Conservation (phyloP, 2,329 filamentous ascomycete species). For the Emergomyces pasteurianus region DNA sequence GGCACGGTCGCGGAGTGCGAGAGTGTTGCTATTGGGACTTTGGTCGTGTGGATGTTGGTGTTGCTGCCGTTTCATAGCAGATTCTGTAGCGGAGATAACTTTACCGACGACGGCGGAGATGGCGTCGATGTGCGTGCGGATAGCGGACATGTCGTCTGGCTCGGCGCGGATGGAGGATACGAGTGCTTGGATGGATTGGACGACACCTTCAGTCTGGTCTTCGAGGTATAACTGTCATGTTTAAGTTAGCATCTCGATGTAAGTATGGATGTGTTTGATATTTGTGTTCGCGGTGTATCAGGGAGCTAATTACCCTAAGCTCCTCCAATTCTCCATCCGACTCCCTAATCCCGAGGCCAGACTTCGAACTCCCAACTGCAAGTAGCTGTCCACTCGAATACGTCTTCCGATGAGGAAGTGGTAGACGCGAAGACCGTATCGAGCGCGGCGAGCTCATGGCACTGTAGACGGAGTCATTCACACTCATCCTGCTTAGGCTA, state of each 20-base stretch:
- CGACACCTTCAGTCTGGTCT: slow-evolving; percentile 66
- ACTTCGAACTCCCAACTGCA: slow-evolving; percentile 16
- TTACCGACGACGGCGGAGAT: slow-evolving; percentile 61
- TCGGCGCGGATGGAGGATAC: slow-evolving; percentile 60
- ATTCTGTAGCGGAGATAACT: slow-evolving; percentile 55
- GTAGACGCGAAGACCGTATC: slow-evolving; percentile 21
- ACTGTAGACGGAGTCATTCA: slow-evolving; percentile 63
- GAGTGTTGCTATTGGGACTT: slow-evolving; percentile 15
- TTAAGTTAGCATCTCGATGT: background rate
- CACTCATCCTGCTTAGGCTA: slow-evolving; percentile 41
- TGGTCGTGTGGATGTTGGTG: background rate
- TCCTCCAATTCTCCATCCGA: slow-evolving; percentile 44
- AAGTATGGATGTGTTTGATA: no score
- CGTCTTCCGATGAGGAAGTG: slow-evolving; percentile 16
- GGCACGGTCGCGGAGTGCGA: slow-evolving; percentile 37
- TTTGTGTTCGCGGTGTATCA: background rate
- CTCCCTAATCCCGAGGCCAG: slow-evolving; percentile 31
- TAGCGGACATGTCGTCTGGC: slow-evolving; percentile 45
- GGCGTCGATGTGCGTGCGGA: slow-evolving; percentile 57
- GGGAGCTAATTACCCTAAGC: slow-evolving; percentile 40
- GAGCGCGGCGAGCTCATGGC: slow-evolving; percentile 55
- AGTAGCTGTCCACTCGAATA: slow-evolving; percentile 19
- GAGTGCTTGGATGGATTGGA: slow-evolving; percentile 71
- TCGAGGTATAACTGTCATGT: slow-evolving; percentile 57
- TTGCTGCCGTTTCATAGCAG: slow-evolving; percentile 30